Evolutionary conservation across 2,329 filamentous ascomycete genomes (phyloP), one percentile per base, ranked within the genome.

Genomic region (Trichoderma asperellum): DNA sequence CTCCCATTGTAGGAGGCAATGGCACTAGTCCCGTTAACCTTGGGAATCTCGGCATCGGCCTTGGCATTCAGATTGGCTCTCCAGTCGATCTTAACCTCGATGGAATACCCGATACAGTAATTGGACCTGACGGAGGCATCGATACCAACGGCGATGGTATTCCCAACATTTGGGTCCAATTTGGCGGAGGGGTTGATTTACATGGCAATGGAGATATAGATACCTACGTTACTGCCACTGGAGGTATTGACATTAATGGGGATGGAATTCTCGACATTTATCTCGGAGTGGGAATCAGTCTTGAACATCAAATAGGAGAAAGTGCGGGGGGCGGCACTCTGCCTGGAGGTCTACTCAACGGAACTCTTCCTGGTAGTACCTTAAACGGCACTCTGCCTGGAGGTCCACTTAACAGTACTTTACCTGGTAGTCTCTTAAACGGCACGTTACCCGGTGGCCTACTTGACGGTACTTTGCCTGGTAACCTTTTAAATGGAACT

Each of bases 191-290:
- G 27, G 24, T 61, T 49, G 40, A 21, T 8, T n/a, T 49, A 10
- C 27, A 53, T 18, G 32, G 34, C 6, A 52, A 16, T 27, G 61
- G 34, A 5, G 4, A 16, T 12, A 21, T 47, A 21, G 24, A 37
- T n/a, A 37, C 32, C 12, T 24, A 5, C 4, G 21, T 62, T 37
- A 18, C 18, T 16, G 12, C 43, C 14, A 6, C 5, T 8, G 59
- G 59, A 12, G 55, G 27, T 7, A 60, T 67, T 27, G 64, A 68
- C 32, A 18, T 37, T 2, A 61, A 52, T 49, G 56, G 40, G 3
- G 64, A 68, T n/a, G 56, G 37, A 10, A 52, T 61, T 7, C 59
- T 60, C 24, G 47, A 70, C n/a, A 52, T 71, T n/a, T 52, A 66
- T 3, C 35, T 53, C 5, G 34, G 32, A 14, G 21, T 55, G 12